Evolutionary conservation across 768 basidiomycete genomes (phyloP).

Genomic region (Auricularia sp.): DNA sequence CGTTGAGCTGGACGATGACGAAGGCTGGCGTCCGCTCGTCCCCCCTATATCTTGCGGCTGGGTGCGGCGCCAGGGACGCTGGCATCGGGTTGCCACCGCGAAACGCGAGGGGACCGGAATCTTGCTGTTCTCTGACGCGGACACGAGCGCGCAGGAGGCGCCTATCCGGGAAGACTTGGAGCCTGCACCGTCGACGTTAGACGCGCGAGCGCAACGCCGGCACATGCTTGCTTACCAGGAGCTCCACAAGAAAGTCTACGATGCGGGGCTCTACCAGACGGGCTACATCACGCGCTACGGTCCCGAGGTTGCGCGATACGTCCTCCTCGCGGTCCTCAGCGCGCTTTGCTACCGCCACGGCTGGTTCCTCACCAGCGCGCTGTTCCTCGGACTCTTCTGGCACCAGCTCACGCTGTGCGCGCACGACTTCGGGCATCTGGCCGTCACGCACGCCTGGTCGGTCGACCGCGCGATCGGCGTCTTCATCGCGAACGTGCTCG

Average conservation of each 20-base stretch:
- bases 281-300: conserved; percentile 83
- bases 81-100: conserved; percentile 55
- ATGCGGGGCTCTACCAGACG: conserved; percentile 83
- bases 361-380: conserved; percentile 67
- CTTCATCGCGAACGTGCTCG: conserved; percentile 73
- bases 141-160: conserved; percentile 5
- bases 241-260: conserved; percentile 62
- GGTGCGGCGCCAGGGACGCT: conserved; percentile 49
- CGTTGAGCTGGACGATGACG: conserved; percentile 39
- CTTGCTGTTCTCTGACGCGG: conserved; percentile 38
- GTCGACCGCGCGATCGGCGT: conserved; percentile 73
- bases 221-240: conserved; percentile 76
- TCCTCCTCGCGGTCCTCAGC: conserved; percentile 48
- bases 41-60: conserved; percentile 84
- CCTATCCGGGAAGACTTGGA: conserved; percentile 38
- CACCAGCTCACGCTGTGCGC: conserved; percentile 89
- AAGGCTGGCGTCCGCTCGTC: conserved; percentile 63
- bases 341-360: conserved; percentile 48
- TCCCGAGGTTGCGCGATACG: conserved; percentile 78
- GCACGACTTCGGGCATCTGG: conserved; percentile 93
- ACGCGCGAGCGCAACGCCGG: conserved; percentile 47
- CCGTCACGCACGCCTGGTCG: conserved; percentile 81
- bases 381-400: conserved; percentile 77
- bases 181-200: conserved; percentile 45
- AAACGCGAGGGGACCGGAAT: conserved; percentile 41